Evolutionary conservation across 805 yeast species (phyloP), one percentile per base, ranked within the genome.

Genomic region (Starmerella floricola): DNA sequence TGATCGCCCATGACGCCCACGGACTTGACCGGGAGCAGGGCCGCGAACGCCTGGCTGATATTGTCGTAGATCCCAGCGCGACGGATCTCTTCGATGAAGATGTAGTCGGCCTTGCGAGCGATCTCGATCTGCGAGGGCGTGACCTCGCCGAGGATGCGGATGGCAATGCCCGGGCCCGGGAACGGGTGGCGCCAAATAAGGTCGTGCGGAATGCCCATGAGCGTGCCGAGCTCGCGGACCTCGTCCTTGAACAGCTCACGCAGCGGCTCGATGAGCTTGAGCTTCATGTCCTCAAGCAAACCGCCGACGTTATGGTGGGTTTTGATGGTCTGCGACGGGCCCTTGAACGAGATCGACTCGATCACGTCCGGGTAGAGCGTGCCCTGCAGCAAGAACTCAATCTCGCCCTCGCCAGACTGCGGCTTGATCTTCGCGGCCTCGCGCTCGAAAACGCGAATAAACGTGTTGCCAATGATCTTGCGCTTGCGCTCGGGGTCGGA

Each of bases 101-200:
- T 91, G 64, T 70, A 72, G 64, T 91, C 99, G 49, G 99, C 98
- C 62, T 85, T 88, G 68, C 97, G 81, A 34, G 97, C 98, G 61
- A 91, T 91, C 60, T 77, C 88, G 44, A 91, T 91, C 69, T 91
- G 98, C 52, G 71, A 77, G 54, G 76, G 81, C 46, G 95, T 83
- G 50, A 91, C 97, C 69, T 88, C 97, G 55, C 99, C 99, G 37
- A 91, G 71, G 43, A 91, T 93, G 68, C 99, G 80, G 64, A 91
- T 91, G 55, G 96, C 99, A 61, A 91, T 82, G 71, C 99, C 99
- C 63, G 99, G 99, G 62, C 99, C 99, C 57, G 99, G 99, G 94
- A 91, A 91, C 44, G 99, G 99, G 63, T 91, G 99, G 73, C 99
- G 84, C 97, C 97, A 88, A 54, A 91, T 97, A 55, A 91, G 74